Conservation (phyloP, 805 yeast species). For the Saccharomycopsis synnaedendra region DNA sequence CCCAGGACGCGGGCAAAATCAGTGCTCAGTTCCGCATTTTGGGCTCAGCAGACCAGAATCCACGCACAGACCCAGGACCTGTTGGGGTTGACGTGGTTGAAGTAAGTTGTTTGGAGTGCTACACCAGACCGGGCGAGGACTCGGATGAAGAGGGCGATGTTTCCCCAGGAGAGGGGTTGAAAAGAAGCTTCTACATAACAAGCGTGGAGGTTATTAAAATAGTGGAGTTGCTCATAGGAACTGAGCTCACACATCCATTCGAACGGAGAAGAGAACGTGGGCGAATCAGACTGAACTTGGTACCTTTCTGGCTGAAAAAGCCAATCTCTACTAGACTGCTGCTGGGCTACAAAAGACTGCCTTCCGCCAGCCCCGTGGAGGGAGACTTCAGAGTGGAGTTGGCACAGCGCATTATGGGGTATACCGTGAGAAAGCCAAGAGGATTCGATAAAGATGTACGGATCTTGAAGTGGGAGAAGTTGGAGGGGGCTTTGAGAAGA, state of each 20-base stretch:
- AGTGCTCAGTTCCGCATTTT: conserved; percentile 38
- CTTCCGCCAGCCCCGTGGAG: background rate
- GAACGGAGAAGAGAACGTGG: conserved; percentile 54
- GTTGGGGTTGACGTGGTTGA: conserved; percentile 37
- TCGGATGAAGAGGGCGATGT: conserved; percentile 20
- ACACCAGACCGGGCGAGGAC: conserved; percentile 23
- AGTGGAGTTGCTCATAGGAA: conserved; percentile 49
- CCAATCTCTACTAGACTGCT: conserved; percentile 35
- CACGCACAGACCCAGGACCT: conserved; percentile 28
- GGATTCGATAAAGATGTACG: conserved; percentile 62
- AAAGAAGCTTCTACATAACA: conserved; percentile 36
- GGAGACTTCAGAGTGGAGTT: conserved; percentile 36
- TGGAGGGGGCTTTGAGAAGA: conserved; percentile 48
- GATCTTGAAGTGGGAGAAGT: conserved; percentile 47
- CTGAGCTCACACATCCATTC: conserved; percentile 31
- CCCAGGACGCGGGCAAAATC: conserved; percentile 36
- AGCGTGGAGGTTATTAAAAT: conserved; percentile 58
- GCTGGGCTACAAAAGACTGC: background rate
- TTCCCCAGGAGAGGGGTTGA: conserved; percentile 16
- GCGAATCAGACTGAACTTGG: conserved; percentile 53
- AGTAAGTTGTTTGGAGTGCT: conserved; percentile 47
- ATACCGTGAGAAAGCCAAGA: conserved; percentile 50
- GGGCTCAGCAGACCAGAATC: conserved; percentile 39
- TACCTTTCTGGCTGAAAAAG: conserved; percentile 55
- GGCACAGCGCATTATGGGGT: conserved; percentile 56